Percentiles rank a stretch among this genome's conserved stretches.
phyloP scores from a whole-genome alignment of 129 eudicot genomes.

The Flaveria sonorensis region DNA sequence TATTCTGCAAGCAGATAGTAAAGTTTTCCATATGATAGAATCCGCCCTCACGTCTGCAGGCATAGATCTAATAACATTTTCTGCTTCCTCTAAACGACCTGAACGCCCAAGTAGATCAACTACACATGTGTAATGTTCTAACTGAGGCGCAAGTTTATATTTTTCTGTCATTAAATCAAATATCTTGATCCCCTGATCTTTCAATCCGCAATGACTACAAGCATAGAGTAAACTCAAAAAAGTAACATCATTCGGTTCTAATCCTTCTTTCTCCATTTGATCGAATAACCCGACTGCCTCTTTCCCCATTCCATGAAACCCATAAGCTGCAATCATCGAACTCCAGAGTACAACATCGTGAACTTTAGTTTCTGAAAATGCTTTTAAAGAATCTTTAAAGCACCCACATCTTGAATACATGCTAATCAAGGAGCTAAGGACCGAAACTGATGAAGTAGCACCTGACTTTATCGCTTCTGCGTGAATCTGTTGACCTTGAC shows the following conservation, averaged over 20 bases:
- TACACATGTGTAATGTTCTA: conserved; percentile 79
- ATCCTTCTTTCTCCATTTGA: conserved; percentile 55
- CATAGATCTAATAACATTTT: conserved; percentile 62
- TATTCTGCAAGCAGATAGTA: conserved; percentile 73
- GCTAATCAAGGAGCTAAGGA: conserved; percentile 66
- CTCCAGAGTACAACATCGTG: conserved; percentile 65
- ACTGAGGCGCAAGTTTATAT: conserved; percentile 53
- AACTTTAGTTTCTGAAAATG: conserved; percentile 53
- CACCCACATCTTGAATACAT: conserved; percentile 93
- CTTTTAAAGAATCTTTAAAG: conserved; percentile 63
- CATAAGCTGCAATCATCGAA: conserved; percentile 80
- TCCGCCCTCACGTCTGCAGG: conserved; percentile 60
- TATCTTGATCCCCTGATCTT: conserved; percentile 67
- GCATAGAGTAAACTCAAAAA: conserved; percentile 86
- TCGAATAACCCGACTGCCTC: conserved; percentile 62
- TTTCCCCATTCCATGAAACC: conserved; percentile 84
- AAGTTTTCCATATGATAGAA: conserved; percentile 76
- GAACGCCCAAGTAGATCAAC: conserved; percentile 84
- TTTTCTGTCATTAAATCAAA: conserved; percentile 59
- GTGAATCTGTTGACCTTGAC: conserved; percentile 94
- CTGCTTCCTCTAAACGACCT: conserved; percentile 78
- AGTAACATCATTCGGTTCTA: conserved; percentile 68
- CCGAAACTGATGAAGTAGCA: conserved; percentile 50
- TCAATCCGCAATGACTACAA: conserved; percentile 84
- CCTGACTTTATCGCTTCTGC: conserved; percentile 72